phyloP scores from a whole-genome alignment of 2,329 filamentous ascomycete species.

The Mollisiaceae sp. region DNA sequence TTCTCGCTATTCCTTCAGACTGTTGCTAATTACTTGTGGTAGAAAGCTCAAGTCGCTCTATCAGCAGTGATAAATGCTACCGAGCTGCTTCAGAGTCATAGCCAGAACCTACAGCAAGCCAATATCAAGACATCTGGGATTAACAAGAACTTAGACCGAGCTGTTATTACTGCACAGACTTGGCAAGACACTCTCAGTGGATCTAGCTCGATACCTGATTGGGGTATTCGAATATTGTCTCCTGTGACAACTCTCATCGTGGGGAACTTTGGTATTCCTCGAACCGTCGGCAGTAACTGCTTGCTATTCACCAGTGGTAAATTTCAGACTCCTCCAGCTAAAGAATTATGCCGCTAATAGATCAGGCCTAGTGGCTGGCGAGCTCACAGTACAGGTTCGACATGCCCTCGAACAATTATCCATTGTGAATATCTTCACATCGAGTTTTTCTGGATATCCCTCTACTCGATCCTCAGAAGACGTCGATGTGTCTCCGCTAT shows the following conservation, averaged over 20 bases:
- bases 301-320: not conserved
- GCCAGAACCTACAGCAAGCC: slow-evolving; percentile 35
- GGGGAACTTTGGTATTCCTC: slow-evolving; percentile 33
- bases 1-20: slow-evolving; percentile 10
- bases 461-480: not conserved
- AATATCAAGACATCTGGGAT: slow-evolving; percentile 32
- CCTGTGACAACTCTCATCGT: slow-evolving; percentile 30
- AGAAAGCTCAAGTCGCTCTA: slow-evolving; percentile 35
- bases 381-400: not conserved
- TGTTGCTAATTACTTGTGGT: slow-evolving; percentile 12
- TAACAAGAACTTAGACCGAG: slow-evolving; percentile 35
- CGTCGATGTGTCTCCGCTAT: not conserved
- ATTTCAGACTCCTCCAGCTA: not conserved
- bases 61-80: slow-evolving; percentile 35
- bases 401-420: not conserved
- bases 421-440: not conserved
- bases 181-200: slow-evolving; percentile 28
- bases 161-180: slow-evolving; percentile 29
- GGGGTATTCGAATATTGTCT: slow-evolving; percentile 28
- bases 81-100: slow-evolving; percentile 34
- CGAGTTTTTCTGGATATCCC: not conserved
- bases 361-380: not conserved
- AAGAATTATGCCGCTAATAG: not conserved
- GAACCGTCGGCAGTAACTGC: not conserved
- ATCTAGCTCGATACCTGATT: slow-evolving; percentile 26